phyloP scores from a whole-genome alignment of 1,284 basidiomycete genomes.

The Rhizoctonia solani region DNA sequence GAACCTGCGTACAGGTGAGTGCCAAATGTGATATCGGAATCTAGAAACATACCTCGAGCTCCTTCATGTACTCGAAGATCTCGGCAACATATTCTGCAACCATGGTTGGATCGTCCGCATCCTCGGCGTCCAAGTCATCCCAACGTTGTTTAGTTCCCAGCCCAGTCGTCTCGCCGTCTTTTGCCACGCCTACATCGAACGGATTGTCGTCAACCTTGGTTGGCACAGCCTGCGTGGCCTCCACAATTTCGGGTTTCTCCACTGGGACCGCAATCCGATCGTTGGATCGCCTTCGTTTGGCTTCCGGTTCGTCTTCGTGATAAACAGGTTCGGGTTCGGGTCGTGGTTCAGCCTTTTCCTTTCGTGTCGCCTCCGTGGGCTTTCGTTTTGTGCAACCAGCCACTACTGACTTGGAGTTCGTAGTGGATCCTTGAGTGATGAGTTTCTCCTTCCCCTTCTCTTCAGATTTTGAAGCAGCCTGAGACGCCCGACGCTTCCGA shows the following conservation, averaged over 20 bases:
- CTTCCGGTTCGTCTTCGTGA: slow-evolving; percentile 1
- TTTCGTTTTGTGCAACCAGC: slow-evolving; percentile 11
- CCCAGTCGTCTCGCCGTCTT: background rate
- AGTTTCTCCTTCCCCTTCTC: background rate
- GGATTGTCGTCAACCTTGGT: slow-evolving; percentile 9
- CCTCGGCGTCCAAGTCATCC: slow-evolving; percentile 93
- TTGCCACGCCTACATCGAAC: background rate
- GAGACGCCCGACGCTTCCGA: slow-evolving; percentile 6
- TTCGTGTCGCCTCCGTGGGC: background rate
- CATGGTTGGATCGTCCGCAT: slow-evolving; percentile 95
- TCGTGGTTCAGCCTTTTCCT: background rate
- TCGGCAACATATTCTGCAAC: slow-evolving; percentile 95
- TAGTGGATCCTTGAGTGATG: too few species aligned
- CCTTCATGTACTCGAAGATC: slow-evolving; percentile 91
- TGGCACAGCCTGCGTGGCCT: slow-evolving; percentile 1
- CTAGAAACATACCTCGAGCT: slow-evolving; percentile 55
- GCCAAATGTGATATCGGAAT: background rate
- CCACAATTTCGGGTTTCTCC: background rate
- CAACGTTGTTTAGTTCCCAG: background rate
- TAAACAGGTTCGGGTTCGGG: background rate
- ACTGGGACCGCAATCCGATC: background rate
- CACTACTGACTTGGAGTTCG: too few species aligned
- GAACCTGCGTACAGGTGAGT: slow-evolving; percentile 51
- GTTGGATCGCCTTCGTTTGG: slow-evolving; percentile 22
- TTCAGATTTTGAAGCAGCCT: background rate